A percentile compares a stretch with the other conserved stretches of the same genome.
phyloP scores from a whole-genome alignment of 768 basidiomycete species.

The Asterophora lycoperdoides region DNA sequence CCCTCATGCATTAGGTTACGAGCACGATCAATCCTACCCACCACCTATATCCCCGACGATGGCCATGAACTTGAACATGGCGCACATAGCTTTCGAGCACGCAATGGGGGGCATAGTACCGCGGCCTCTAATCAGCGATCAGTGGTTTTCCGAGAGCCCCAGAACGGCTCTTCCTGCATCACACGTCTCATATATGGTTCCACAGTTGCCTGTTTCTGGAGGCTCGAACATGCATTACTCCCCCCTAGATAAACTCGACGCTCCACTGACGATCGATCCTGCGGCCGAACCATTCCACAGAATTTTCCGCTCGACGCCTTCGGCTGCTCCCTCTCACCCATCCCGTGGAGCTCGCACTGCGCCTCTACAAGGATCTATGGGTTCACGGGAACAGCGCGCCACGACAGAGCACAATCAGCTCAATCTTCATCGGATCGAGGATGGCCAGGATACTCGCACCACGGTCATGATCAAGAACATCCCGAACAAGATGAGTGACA shows the following conservation, averaged over 20 bases:
- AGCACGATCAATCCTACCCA: conserved; percentile 15
- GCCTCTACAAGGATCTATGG: conserved; percentile 1
- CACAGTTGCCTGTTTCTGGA: conserved; percentile 7
- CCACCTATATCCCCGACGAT: conserved; percentile 7
- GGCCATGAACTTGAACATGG: conserved; percentile 8
- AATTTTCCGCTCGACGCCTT: conserved; percentile 1
- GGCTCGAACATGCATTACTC: conserved; percentile 1
- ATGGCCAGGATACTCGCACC: conserved; percentile 73
- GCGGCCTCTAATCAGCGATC: conserved; percentile 6
- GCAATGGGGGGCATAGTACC: conserved; percentile 19
- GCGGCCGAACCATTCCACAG: background rate
- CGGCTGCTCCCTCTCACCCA: background rate
- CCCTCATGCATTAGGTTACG: conserved; percentile 12
- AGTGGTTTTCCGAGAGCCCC: conserved; percentile 14
- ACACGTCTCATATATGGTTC: conserved; percentile 10
- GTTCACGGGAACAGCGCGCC: conserved; percentile 7
- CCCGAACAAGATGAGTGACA: conserved; percentile 86
- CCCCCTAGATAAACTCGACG: conserved; percentile 12
- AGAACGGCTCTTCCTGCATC: background rate
- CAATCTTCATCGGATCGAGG: conserved; percentile 68
- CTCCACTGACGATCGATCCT: conserved; percentile 10
- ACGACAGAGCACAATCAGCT: conserved; percentile 41
- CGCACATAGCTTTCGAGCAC: conserved; percentile 26
- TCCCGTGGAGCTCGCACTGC: conserved; percentile 1
- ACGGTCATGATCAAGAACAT: conserved; percentile 93